Conservation (phyloP, 164 flowering plant species). For the Taxillus chinensis region DNA sequence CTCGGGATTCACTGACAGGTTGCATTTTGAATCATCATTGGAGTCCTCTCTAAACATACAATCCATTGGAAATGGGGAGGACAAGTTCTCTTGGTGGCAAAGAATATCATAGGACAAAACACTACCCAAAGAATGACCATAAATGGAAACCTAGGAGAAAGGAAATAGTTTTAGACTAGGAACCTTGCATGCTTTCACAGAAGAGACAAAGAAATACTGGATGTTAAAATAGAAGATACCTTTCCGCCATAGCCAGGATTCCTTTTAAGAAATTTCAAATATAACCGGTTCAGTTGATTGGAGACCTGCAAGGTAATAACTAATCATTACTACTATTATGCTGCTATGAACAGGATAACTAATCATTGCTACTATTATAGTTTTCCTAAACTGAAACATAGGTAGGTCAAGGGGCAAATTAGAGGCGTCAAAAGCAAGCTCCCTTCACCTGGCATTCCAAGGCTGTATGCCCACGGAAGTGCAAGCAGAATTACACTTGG, state of each 20-base stretch:
- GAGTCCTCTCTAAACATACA: slow-evolving; percentile 35
- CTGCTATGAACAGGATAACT: too few relatives aligned
- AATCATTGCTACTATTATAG: too few relatives aligned
- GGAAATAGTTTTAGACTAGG: not conserved
- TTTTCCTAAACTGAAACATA: too few relatives aligned
- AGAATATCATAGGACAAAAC: slow-evolving; percentile 96
- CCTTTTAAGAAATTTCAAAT: slow-evolving; percentile 75
- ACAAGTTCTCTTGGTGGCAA: slow-evolving; percentile 81
- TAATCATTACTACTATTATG: not conserved
- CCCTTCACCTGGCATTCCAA: too few relatives aligned
- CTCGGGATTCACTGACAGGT: slow-evolving; percentile 10
- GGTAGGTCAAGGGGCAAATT: too few relatives aligned
- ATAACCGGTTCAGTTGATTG: slow-evolving; percentile 72
- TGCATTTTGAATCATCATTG: slow-evolving; percentile 13
- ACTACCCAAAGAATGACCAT: slow-evolving; percentile 97
- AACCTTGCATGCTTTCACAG: not conserved
- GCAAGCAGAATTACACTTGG: too few relatives aligned
- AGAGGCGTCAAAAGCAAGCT: too few relatives aligned
- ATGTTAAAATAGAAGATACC: slow-evolving; percentile 32
- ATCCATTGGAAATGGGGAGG: slow-evolving; percentile 76
- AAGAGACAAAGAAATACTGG: not conserved
- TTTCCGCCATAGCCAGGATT: slow-evolving; percentile 98
- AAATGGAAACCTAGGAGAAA: slow-evolving; percentile 66
- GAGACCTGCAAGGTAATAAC: slow-evolving; percentile 52
- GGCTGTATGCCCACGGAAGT: too few relatives aligned